Evolutionary conservation across 176 grass and related monocot species (phyloP).

Genomic region (Eleusine indica): DNA sequence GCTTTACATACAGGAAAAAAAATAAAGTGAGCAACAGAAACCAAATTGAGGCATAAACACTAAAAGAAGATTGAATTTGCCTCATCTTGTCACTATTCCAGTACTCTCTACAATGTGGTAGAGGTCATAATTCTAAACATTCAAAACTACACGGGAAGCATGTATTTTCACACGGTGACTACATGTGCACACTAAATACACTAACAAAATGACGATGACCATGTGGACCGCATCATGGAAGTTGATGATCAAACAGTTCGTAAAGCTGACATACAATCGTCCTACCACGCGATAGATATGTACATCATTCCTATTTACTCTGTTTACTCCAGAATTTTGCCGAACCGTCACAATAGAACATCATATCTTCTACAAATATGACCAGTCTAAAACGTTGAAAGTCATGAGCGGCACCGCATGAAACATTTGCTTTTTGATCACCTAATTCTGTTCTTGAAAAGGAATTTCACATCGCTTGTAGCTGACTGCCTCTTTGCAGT

Average conservation of each 20-base stretch:
- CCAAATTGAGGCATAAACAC: too few species aligned
- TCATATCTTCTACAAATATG: background rate
- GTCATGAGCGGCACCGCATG: background rate
- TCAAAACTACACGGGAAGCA: background rate
- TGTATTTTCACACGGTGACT: too few species aligned
- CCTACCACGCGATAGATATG: background rate
- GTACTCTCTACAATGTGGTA: background rate
- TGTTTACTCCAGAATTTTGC: background rate
- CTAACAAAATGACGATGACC: too few species aligned
- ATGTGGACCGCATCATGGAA: background rate
- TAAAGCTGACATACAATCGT: background rate
- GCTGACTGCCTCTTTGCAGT: constrained; percentile 63
- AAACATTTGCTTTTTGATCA: constrained; percentile 17
- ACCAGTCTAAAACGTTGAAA: background rate
- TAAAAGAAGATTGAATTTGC: too few species aligned
- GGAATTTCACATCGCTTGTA: constrained; percentile 60
- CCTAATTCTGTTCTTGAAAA: constrained; percentile 71
- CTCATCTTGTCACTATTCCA: too few species aligned
- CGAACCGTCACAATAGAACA: background rate
- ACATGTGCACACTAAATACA: too few species aligned
- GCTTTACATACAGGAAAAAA: too few species aligned
- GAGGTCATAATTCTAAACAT: background rate
- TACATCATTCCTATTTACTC: background rate
- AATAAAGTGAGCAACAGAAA: too few species aligned
- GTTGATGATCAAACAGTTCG: background rate